These are phyloP conservation scores for Phascolomyces articulosus DNA, from an alignment of 371 early-diverging fungal genomes.

Conservation along the genomic window DNA sequence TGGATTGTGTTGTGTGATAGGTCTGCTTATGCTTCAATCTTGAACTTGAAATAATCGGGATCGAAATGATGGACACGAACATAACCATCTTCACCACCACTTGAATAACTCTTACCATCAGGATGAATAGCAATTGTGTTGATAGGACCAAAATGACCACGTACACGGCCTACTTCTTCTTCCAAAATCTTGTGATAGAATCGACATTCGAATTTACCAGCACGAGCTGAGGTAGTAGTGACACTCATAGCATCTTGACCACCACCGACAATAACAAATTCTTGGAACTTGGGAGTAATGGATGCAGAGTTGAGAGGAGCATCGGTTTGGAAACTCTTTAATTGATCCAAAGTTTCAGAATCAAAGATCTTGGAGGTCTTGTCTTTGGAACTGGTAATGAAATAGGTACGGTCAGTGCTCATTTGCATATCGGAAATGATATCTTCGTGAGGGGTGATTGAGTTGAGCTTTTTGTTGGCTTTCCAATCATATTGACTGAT, in stretches of 20 bases:
- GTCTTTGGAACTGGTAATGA: conserved; percentile 98
- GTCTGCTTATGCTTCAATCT: conserved; percentile 59
- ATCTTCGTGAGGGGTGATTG: conserved; percentile 71
- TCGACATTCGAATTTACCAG: conserved; percentile 98
- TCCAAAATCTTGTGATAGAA: conserved; percentile 98
- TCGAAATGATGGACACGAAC: conserved; percentile 97
- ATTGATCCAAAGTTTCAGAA: conserved; percentile 75
- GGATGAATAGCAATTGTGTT: conserved; percentile 99
- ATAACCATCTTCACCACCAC: conserved; percentile 99
- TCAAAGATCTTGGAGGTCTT: conserved; percentile 92
- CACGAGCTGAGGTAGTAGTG: conserved; percentile 93
- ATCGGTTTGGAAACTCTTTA: conserved; percentile 91
- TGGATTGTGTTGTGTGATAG: no score
- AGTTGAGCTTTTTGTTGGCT: conserved; percentile 67
- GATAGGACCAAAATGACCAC: conserved; percentile 99
- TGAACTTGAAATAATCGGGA: conserved; percentile 93
- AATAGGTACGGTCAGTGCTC: conserved; percentile 91
- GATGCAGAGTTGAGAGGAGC: conserved; percentile 97
- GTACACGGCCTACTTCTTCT: conserved; percentile 97
- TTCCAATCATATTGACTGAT: conserved; percentile 89
- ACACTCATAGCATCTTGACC: conserved; percentile 89
- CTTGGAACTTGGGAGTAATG: conserved; percentile 86
- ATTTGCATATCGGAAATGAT: conserved; percentile 95
- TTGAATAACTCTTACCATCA: conserved; percentile 91
- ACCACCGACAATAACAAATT: conserved; percentile 83